A percentile compares a stretch with the other conserved stretches of the same genome.
Evolutionary conservation across 768 basidiomycete genomes (phyloP).

Genomic region (Phanerochaete sordida): DNA sequence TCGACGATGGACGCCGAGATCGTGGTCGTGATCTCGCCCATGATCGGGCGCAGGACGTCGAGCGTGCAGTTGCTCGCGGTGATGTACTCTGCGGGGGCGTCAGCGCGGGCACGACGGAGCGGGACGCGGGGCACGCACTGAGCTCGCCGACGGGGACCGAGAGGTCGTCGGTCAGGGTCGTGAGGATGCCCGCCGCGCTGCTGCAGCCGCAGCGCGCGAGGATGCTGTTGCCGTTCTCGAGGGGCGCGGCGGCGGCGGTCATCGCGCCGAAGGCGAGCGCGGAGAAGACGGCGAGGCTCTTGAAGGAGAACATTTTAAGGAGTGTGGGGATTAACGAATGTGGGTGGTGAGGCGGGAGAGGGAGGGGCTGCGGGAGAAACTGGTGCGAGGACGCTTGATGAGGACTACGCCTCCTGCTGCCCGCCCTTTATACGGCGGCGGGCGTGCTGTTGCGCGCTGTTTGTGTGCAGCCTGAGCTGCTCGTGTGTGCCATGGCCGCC

Average conservation of each 20-base stretch:
- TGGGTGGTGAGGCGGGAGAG: background rate
- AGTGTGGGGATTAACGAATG: conserved; percentile 22
- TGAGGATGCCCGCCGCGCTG: conserved; percentile 27
- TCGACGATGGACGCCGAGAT: conserved; percentile 21
- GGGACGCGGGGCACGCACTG: conserved; percentile 22
- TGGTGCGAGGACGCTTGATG: background rate
- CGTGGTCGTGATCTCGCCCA: conserved; percentile 21
- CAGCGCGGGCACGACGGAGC: background rate
- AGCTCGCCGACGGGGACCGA: conserved; percentile 18
- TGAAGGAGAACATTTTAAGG: conserved; percentile 36
- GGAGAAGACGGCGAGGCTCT: conserved; percentile 19
- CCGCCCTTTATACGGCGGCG: conserved; percentile 3
- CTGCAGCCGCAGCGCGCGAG: conserved; percentile 16
- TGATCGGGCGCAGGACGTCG: conserved; percentile 17
- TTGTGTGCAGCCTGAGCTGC: background rate
- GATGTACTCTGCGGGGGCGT: conserved; percentile 1
- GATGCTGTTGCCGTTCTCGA: conserved; percentile 8
- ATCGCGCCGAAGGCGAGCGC: conserved; percentile 24
- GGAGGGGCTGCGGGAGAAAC: background rate
- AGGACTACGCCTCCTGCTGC: background rate
- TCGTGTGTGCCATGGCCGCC: background rate
- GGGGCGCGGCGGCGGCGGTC: conserved; percentile 9
- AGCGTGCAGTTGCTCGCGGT: conserved; percentile 22
- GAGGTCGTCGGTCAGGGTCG: conserved; percentile 18
- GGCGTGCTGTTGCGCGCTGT: background rate